Evolutionary conservation across 2,329 filamentous ascomycete genomes (phyloP).

Genomic region (Ophiocordyceps australis): DNA sequence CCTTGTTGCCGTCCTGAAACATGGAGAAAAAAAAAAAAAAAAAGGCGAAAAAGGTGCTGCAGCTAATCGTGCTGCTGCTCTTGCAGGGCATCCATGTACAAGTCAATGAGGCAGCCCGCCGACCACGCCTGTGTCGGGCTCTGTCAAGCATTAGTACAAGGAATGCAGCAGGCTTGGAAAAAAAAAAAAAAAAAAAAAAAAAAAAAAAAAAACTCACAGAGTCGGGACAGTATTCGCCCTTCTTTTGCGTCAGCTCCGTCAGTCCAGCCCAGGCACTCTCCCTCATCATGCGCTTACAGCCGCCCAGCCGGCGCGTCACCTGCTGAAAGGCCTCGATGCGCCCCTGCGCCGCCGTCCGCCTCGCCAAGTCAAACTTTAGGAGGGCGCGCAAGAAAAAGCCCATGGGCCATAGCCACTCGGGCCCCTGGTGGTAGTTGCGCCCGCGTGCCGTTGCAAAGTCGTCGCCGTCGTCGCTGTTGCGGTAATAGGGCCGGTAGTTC

Average conservation of each 20-base stretch:
- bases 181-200: neutral
- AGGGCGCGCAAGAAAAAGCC: slow-evolving; percentile 89
- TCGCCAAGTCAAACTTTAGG: slow-evolving; percentile 71
- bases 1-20: too few species aligned
- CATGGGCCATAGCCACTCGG: slow-evolving; percentile 95
- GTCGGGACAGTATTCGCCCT: slow-evolving; percentile 67
- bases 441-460: slow-evolving; percentile 90
- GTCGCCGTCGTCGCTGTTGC: slow-evolving; percentile 81
- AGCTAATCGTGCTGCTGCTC: slow-evolving; percentile 18
- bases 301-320: slow-evolving; percentile 63
- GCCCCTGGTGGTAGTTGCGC: slow-evolving; percentile 93
- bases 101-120: slow-evolving; percentile 79
- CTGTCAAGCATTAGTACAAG: slow-evolving; percentile 20
- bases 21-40: too few species aligned
- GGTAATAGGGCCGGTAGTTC: slow-evolving; percentile 89
- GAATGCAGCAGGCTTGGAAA: neutral
- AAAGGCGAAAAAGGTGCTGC: too few species aligned
- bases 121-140: slow-evolving; percentile 96
- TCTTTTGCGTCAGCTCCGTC: slow-evolving; percentile 83
- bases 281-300: slow-evolving; percentile 71
- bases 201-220: slow-evolving; percentile 43
- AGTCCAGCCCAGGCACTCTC: slow-evolving; percentile 77
- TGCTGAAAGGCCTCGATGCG: slow-evolving; percentile 86
- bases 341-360: slow-evolving; percentile 40
- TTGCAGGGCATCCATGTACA: slow-evolving; percentile 78